Evolutionary conservation across 177 flowering plant species (phyloP), one percentile per base, ranked within the genome.

Genomic region (Vitis hybrid): DNA sequence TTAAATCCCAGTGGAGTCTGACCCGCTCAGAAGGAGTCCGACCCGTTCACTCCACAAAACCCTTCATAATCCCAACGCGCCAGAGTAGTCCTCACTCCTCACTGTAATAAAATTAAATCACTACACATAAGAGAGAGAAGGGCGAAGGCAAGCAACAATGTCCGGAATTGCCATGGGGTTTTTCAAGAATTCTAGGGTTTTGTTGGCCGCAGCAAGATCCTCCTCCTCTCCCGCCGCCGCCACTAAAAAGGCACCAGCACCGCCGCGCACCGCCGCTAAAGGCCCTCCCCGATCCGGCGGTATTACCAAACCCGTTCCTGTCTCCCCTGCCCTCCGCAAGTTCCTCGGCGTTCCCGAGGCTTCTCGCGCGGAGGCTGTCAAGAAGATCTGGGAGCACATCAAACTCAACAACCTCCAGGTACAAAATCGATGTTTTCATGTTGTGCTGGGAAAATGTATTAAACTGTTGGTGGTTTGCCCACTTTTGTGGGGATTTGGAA

Each of bases 361-460:
- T 54, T 81, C 93, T 57, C 87, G 93, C 9, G 54, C 84, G 12
- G 78, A 82, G 0, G 88, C 87, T 56, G 77, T 88, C 62, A 87
- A 85, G 83, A 75, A 83, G 76, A 61, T 91, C 74, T 89, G 92
- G 92, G 80, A 73, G 3, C 68, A 89, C 73, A 79, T 91, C 80
- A 91, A 89, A 81, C 55, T 55, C 64, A 74, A 85, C 71, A 76
- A 83, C 32, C 91, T 89, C 32, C 97, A 91, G 92, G 94, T 89
- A 40, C 45, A 40, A 40, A 4, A 40, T 40, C 4, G 7, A 6
- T 40, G 45, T 40, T 40, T 40, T 4, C 45, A 40, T 40, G 8
- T 5, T 40, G 45, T 7, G 45, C 45, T 7, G 7, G 7, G 45
- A 4, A 7, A 40, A 40, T 40, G 8, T 40, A 7, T 40, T 40